phyloP scores from a whole-genome alignment of 345 rosid genomes.

The Eutrema heterophyllum region DNA sequence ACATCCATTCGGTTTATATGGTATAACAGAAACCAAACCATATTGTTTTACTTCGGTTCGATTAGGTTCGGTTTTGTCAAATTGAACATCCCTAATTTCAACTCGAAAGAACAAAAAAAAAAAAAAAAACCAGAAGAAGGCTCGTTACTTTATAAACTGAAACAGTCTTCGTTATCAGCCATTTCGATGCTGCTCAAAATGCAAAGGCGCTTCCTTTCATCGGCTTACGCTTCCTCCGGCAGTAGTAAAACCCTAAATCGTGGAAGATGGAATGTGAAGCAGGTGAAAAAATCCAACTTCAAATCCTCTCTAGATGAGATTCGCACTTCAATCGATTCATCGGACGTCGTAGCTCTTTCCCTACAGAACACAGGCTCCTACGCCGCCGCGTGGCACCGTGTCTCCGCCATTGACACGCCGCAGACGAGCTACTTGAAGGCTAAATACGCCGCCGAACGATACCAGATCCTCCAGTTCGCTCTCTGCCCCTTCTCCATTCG shows the following conservation, averaged over 20 bases:
- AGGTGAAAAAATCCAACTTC: constrained; percentile 69
- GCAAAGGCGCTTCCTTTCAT: constrained; percentile 44
- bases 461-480: constrained; percentile 76
- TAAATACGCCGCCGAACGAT: constrained; percentile 62
- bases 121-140: too few species aligned
- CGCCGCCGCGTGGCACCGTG: constrained; percentile 80
- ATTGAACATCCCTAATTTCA: too few species aligned
- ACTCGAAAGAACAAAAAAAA: too few species aligned
- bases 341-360: constrained; percentile 69
- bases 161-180: neutral
- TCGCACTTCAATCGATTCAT: constrained; percentile 46
- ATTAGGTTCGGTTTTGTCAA: too few species aligned
- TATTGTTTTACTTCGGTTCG: too few species aligned
- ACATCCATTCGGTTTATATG: too few species aligned
- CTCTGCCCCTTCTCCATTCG: constrained; percentile 66
- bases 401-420: constrained; percentile 62
- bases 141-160: neutral
- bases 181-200: constrained; percentile 11
- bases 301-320: constrained; percentile 42
- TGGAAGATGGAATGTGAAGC: constrained; percentile 47
- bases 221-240: constrained; percentile 23
- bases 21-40: too few species aligned
- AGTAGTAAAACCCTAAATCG: constrained; percentile 26
- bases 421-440: constrained; percentile 69
- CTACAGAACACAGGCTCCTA: constrained; percentile 65